phyloP scores from a whole-genome alignment of 257 asterid genomes.

The Haberlea rhodopensis region DNA sequence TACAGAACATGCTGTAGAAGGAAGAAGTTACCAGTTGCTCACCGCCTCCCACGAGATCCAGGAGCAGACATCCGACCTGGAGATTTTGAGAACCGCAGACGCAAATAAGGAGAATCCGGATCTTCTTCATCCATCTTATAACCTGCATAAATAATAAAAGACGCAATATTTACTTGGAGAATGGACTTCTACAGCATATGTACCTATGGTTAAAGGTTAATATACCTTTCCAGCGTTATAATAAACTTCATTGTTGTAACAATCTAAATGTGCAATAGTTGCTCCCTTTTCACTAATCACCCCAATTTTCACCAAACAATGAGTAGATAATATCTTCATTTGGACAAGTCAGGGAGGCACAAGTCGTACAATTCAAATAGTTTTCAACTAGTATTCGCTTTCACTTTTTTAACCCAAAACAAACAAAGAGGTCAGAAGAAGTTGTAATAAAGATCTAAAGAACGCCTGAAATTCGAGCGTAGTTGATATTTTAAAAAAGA shows the following conservation, averaged over 20 bases:
- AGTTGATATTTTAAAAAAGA: not conserved
- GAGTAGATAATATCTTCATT: not conserved
- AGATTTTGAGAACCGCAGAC: conserved; percentile 51
- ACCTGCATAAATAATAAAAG: conserved; percentile 34
- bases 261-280: not conserved
- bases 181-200: not conserved
- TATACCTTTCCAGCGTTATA: not conserved
- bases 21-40: not conserved
- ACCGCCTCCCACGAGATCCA: not conserved
- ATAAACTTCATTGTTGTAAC: not conserved
- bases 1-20: not conserved
- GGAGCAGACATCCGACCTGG: conserved; percentile 45
- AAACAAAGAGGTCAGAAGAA: not conserved
- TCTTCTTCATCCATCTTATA: conserved; percentile 56
- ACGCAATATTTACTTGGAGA: not conserved
- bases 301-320: not conserved
- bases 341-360: not conserved
- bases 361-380: not conserved
- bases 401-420: not conserved
- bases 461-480: not conserved
- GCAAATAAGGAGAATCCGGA: conserved; percentile 41
- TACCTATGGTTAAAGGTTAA: not conserved
- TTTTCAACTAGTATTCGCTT: not conserved
- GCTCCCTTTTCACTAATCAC: not conserved
- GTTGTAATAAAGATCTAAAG: not conserved